phyloP scores from a whole-genome alignment of 345 rosid species.

The Eucalyptus microcorys region DNA sequence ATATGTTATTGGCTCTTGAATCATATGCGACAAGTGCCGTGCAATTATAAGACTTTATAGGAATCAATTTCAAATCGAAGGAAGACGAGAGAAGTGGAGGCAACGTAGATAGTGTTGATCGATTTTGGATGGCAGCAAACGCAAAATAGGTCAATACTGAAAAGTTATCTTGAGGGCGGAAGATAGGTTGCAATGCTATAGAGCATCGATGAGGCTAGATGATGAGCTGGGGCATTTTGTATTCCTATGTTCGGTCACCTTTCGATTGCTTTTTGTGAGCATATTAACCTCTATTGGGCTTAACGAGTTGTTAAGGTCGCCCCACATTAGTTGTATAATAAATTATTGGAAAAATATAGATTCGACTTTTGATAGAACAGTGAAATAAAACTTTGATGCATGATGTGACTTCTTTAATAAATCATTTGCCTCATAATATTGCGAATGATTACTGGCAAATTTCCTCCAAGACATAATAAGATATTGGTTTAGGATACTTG shows the following conservation, averaged over 20 bases:
- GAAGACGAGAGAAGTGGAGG: not conserved
- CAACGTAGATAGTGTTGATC: accelerated
- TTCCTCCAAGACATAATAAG: no score
- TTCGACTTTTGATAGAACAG: accelerated
- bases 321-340: accelerated
- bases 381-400: accelerated
- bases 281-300: accelerated
- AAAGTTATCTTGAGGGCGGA: accelerated
- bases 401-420: accelerated
- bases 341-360: no score
- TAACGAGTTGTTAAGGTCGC: accelerated
- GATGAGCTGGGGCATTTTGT: not conserved
- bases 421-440: accelerated
- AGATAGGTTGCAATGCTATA: not conserved
- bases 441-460: accelerated
- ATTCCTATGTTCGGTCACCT: not conserved
- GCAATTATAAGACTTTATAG: not conserved
- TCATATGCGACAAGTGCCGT: accelerated
- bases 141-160: accelerated
- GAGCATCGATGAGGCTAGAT: accelerated
- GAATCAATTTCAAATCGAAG: not conserved
- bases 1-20: accelerated
- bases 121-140: not conserved
- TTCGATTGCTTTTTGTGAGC: accelerated
- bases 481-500: accelerated